These are phyloP conservation scores for Rhizopus arrhizus DNA, from an alignment of 371 early-diverging fungal genomes.

Conservation along the genomic window DNA sequence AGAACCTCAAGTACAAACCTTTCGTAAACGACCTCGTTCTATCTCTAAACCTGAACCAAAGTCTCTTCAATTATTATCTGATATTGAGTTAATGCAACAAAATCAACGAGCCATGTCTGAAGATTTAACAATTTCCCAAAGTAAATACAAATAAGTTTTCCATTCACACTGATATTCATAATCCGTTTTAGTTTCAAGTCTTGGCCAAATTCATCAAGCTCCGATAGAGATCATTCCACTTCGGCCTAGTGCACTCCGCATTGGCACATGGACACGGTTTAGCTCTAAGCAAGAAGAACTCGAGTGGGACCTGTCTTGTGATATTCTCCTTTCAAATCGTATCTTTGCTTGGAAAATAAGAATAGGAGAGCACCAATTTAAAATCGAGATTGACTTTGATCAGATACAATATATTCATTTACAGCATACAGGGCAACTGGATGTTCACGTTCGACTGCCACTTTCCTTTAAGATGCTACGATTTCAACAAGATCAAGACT, in stretches of 20 bases:
- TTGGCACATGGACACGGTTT: conserved; percentile 39
- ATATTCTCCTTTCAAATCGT: conserved; percentile 24
- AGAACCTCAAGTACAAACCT: conserved; percentile 26
- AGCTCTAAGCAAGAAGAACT: conserved; percentile 2
- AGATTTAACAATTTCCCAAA: conserved; percentile 9
- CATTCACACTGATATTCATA: background rate
- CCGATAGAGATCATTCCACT: conserved; percentile 25
- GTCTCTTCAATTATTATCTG: background rate
- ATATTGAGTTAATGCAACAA: background rate
- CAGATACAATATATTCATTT: conserved; percentile 29
- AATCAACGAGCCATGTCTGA: conserved; percentile 40
- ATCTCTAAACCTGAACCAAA: conserved; percentile 38
- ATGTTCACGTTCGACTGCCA: conserved; percentile 17
- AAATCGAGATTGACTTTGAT: conserved; percentile 32
- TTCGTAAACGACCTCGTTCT: conserved; percentile 42
- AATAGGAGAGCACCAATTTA: conserved; percentile 32
- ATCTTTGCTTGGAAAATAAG: conserved; percentile 38
- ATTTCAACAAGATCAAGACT: conserved; percentile 24
- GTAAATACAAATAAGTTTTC: background rate
- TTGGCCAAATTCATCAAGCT: conserved; percentile 7
- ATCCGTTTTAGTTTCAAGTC: conserved; percentile 4
- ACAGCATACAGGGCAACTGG: conserved; percentile 32
- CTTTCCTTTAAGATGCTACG: conserved; percentile 38
- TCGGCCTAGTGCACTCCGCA: conserved; percentile 28
- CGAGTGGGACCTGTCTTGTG: conserved; percentile 39